Evolutionary conservation across 2,329 filamentous ascomycete species (phyloP), one percentile per base, ranked within the genome.

Genomic region (Aphanoascus verrucosus): DNA sequence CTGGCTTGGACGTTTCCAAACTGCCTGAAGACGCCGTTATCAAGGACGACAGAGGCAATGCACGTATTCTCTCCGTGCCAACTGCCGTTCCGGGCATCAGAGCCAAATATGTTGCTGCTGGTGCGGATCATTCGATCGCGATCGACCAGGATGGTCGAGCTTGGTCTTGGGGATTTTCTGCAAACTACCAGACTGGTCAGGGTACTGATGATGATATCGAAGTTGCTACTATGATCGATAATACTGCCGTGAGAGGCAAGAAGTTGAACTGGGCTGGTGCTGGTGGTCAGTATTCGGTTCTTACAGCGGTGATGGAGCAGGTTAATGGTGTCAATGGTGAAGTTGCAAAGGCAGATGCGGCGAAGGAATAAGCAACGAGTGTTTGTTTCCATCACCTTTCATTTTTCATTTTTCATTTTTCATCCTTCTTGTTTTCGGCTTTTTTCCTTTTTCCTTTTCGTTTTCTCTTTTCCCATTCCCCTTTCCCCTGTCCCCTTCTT

Each of bases 111-210:
- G 80, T 84, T 46, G 75, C 80, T 8, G 80, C 83, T 43, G 84
- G 82, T 42, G 82, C 81, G 1, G 86, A 93, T 63, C 85, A 88
- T 69, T 83, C 77, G 57, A 81, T 93, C 54, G 84, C 81, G 34
- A 75, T 94, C 60, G 82, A 81, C 58, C 72, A 73, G 44, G 77
- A 83, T 20, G 87, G 87, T 57, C 80, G 81, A 61, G 85, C 83
- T 1, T 89, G 83, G 69, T 81, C 80, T 1, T 93, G 86, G 86
- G 87, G 87, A 2, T 91, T 91, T 72, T 85, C 80, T 11, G 81
- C 80, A 45, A 88, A 85, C 63, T 90, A 88, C 68, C 86, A 91
- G 71, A 88, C 85, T 3, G 87, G 87, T 9, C 83, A 83, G 61
- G 86, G 86, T 41, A 83, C 77, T 1, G 81, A 81, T n/a, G 86